Base-by-base conservation (phyloP, 352 stramenopile species). In the Phytopythium litorale region DNA sequence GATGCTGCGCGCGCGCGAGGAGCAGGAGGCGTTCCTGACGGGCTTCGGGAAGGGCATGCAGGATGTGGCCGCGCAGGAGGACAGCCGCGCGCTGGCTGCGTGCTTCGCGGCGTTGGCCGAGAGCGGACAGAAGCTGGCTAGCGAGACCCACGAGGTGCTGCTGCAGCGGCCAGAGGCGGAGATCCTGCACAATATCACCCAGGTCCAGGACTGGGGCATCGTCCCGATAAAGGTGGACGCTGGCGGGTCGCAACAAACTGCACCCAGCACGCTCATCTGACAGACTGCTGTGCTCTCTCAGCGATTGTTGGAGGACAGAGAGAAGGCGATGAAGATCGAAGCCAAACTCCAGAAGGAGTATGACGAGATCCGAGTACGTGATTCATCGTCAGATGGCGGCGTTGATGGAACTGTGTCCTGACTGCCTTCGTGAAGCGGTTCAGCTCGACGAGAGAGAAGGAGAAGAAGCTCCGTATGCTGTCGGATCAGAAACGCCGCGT, bases 201-300 rank as follows among this genome's bases (percentile, higher is more conserved):
- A 92, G 51, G 87, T 95, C 23, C 84, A 95, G 62, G 84, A 95
- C 67, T 93, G 82, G 82, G 84, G 79, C 23, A 72, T 95, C 37
- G 76, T 90, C 1, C 84, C 86, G 25, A 89, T 95, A 71, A 91
- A 91, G 74, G 83, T 92, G 49, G 9, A 56, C 7, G 13, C 5
- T 12, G 9, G 16, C 32, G 56, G 11, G 25, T 48, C 21, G 51
- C 9, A 4, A 32, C 45, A 16, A 40, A 6, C 35, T 40, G 35
- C 35, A 40, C 35, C 35, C 35, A 40, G 8, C 8, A 9, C 35
- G 12, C 35, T 40, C 35, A 3, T 30, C 30, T 21, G 4, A 23
- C 16, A 54, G 19, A 4, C 33, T 57, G 25, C 51, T 13, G 11
- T n/a, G 28, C 21, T 54, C 13, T 5, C 53, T 33, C 43, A 92